Evolutionary conservation across 768 basidiomycete species (phyloP).

Genomic region (Psilocybe azurescens): DNA sequence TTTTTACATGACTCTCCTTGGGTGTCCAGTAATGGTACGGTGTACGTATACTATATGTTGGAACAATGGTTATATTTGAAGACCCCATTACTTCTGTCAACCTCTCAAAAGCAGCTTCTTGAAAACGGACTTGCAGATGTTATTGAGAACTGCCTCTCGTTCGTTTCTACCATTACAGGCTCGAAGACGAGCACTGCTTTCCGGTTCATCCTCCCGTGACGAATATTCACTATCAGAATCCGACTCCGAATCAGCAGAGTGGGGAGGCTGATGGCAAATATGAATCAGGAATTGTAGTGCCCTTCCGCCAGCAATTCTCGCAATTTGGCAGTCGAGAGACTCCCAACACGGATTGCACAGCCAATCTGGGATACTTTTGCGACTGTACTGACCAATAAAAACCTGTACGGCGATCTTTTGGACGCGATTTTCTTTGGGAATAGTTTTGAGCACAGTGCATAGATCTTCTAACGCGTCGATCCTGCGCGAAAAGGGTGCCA

Average conservation of each 20-base stretch:
- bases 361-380: neutral
- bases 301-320: conserved; percentile 4
- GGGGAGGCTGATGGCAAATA: neutral
- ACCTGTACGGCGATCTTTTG: neutral
- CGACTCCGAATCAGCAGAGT: neutral
- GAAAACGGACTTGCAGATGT: neutral
- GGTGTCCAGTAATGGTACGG: neutral
- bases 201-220: neutral
- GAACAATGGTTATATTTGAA: neutral
- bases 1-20: neutral
- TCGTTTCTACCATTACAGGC: neutral
- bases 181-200: neutral
- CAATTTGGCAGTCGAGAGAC: conserved; percentile 5
- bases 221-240: neutral
- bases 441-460: conserved; percentile 4
- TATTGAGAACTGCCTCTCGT: neutral
- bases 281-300: conserved; percentile 4
- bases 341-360: conserved; percentile 1
- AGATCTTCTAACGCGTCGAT: conserved; percentile 2
- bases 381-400: neutral
- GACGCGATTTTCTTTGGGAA: conserved; percentile 1
- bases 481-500: neutral
- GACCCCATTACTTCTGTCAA: neutral
- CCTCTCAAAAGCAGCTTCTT: neutral
- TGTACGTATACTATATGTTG: neutral